Conservation (phyloP, 805 yeast genomes). For the Groenewaldozyma tartarivorans region DNA sequence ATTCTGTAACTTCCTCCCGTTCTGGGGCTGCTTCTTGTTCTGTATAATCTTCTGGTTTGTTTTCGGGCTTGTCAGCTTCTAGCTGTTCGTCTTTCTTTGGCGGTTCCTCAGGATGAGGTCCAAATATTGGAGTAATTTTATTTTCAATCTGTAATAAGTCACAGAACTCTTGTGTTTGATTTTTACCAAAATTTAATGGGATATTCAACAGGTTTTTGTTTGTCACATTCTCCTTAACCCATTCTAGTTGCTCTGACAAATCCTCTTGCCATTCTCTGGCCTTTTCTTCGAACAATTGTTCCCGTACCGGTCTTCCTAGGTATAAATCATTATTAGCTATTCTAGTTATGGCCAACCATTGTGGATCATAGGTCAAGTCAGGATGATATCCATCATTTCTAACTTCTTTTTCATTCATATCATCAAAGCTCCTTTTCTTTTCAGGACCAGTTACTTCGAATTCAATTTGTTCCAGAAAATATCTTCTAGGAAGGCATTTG, state of each 20-base stretch:
- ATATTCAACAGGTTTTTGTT: conserved; percentile 16
- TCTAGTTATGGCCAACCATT: conserved; percentile 29
- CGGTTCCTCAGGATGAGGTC: no score
- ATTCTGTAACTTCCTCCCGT: no score
- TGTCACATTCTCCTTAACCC: conserved; percentile 25
- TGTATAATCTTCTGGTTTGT: no score
- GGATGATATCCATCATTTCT: conserved; percentile 1
- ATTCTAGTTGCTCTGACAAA: conserved; percentile 13
- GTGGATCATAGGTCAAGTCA: conserved; percentile 25
- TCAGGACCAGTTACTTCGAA: conserved; percentile 20
- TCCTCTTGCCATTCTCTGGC: conserved; percentile 5
- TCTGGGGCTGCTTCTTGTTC: no score
- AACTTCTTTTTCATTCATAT: neutral
- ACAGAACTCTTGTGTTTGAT: conserved; percentile 24
- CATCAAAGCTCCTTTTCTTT: conserved; percentile 9
- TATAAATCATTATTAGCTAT: conserved; percentile 18
- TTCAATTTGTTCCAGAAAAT: conserved; percentile 44
- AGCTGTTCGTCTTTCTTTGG: no score
- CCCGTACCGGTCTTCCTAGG: conserved; percentile 1
- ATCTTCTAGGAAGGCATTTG: conserved; percentile 63
- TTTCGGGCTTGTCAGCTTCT: no score
- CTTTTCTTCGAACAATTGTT: conserved; percentile 5
- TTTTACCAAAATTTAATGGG: conserved; percentile 24
- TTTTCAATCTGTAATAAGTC: conserved; percentile 18
- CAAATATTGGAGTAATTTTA: conserved; percentile 7